Evolutionary conservation across 352 stramenopile species (phyloP), one percentile per base, ranked within the genome.

Genomic region (Hyaloperonospora brassicae): DNA sequence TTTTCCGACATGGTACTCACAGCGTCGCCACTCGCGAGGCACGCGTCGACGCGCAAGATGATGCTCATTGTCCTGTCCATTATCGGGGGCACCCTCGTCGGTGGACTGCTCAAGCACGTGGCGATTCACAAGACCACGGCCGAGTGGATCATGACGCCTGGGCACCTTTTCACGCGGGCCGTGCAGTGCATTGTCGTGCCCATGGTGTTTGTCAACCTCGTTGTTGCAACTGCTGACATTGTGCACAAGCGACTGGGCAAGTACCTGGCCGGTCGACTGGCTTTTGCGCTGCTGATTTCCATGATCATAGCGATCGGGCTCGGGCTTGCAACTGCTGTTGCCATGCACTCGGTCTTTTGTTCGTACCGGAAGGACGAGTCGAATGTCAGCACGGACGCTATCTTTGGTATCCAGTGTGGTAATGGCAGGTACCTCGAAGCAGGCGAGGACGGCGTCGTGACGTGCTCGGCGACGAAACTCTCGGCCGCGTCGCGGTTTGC

Each of bases 161-260:
- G 82, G 0, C 74, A 87, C 43, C 66, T 93, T 23, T 88, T 86
- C 62, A 66, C 89, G 5, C 79, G 79, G 27, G 79, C 78, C 1
- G 72, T 90, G 24, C 66, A 86, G 65, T 93, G 82, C 59, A 60
- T 93, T 36, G 79, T 93, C 51, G 63, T 90, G 52, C 79, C 79
- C 21, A 75, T 90, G 49, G 77, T 90, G 50, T 87, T 93, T 48
- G 72, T 89, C 22, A 89, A 89, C 61, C 49, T 93, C 38, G 79
- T 74, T 14, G 75, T 88, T 11, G 72, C 72, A 4, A 73, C 87
- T 1, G 74, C 79, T 2, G 78, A 93, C 50, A 70, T 90, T 27
- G 69, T 74, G 38, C 62, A 79, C 52, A 66, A 84, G 42, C 64
- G 72, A 9, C 55, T 84, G 42, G 73, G 68, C 34, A 57, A 64